These are phyloP conservation scores for Stagonosporopsis chrysanthemi DNA, from an alignment of 2,329 filamentous ascomycete genomes.

Conservation along the genomic window DNA sequence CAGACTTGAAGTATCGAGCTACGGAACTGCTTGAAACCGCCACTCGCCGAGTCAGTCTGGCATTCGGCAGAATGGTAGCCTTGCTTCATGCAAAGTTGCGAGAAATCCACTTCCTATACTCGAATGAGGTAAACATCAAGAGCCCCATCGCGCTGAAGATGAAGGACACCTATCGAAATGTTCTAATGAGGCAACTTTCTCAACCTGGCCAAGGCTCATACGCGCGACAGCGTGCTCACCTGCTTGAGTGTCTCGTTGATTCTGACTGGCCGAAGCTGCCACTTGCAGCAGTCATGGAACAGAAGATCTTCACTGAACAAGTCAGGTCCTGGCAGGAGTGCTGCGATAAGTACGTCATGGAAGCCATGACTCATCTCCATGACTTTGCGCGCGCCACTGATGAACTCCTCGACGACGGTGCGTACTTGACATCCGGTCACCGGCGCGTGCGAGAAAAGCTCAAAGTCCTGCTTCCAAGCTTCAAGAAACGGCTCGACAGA, in stretches of 20 bases:
- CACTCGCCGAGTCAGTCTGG: neutral
- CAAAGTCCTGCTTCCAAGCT: constrained; percentile 4
- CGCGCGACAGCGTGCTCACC: neutral
- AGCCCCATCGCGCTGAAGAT: constrained; percentile 19
- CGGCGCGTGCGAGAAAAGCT: neutral
- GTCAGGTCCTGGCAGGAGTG: constrained; percentile 1
- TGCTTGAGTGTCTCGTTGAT: neutral
- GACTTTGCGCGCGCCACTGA: constrained; percentile 6
- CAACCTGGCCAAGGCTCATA: constrained; percentile 5
- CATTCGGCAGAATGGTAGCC: neutral
- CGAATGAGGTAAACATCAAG: constrained; percentile 18
- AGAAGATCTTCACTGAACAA: neutral
- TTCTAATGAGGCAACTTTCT: neutral
- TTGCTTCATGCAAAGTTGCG: constrained; percentile 4
- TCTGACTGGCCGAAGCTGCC: neutral
- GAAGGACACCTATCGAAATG: constrained; percentile 7
- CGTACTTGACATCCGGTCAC: constrained; percentile 1
- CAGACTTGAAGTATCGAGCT: constrained; percentile 8
- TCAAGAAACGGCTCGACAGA: neutral
- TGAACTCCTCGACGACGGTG: constrained; percentile 9
- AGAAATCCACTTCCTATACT: constrained; percentile 10
- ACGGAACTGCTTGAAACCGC: neutral
- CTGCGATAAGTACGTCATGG: constrained; percentile 8
- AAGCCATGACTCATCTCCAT: neutral
- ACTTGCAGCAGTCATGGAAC: constrained; percentile 2